Evolutionary conservation across 2,329 filamentous ascomycete genomes (phyloP).

Genomic region (Incumbomyces delicatus): DNA sequence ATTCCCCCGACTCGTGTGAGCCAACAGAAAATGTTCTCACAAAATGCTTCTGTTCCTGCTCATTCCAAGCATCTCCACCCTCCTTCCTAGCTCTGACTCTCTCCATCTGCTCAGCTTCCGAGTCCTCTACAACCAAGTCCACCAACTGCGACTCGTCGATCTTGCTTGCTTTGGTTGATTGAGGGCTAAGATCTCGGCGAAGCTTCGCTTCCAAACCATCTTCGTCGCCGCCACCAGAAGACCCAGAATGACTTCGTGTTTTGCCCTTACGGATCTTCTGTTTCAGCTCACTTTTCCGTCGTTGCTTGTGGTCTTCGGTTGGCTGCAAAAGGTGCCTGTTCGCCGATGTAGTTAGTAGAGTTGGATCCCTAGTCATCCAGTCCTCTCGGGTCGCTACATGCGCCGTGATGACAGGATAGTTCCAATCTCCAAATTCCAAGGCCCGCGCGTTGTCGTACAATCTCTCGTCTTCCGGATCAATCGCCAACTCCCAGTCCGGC

Average conservation of each 20-base stretch:
- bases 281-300: conserved; percentile 26
- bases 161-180: conserved; percentile 41
- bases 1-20: conserved; percentile 2
- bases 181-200: conserved; percentile 22
- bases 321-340: conserved; percentile 47
- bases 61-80: conserved; percentile 52
- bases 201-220: conserved; percentile 20
- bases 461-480: conserved; percentile 39
- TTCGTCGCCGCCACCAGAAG: conserved; percentile 24
- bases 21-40: conserved; percentile 16
- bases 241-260: conserved; percentile 19
- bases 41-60: conserved; percentile 24
- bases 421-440: conserved; percentile 64
- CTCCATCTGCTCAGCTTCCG: conserved; percentile 51
- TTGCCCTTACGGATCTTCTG: conserved; percentile 31
- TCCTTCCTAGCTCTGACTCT: conserved; percentile 54
- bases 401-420: conserved; percentile 92
- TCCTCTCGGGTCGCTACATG: conserved; percentile 63
- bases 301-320: conserved; percentile 37
- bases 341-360: conserved; percentile 45
- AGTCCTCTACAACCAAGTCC: conserved; percentile 58
- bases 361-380: conserved; percentile 45
- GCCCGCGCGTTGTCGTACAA: conserved; percentile 36
- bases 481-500: conserved; percentile 40
- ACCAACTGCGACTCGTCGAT: conserved; percentile 47